phyloP scores from a whole-genome alignment of 2,329 filamentous ascomycete genomes.

The Xylariaceae sp. region DNA sequence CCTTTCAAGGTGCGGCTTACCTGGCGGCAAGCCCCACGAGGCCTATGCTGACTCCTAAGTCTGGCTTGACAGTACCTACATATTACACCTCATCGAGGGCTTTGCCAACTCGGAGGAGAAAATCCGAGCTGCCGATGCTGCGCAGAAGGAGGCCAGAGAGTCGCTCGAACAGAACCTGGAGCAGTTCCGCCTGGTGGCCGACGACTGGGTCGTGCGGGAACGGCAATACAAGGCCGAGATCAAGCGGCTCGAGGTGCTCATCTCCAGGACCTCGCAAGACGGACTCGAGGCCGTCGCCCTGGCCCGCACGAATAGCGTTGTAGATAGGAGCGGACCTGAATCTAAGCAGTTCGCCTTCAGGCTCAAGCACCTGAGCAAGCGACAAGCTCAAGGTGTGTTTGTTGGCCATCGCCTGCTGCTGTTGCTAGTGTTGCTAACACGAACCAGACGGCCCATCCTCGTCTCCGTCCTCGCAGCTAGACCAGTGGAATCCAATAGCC shows the following conservation, averaged over 20 bases:
- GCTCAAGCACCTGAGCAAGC: conserved; percentile 19
- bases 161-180: conserved; percentile 25
- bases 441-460: not conserved
- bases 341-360: conserved; percentile 24
- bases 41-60: too few relatives aligned
- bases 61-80: too few relatives aligned
- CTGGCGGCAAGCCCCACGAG: too few relatives aligned
- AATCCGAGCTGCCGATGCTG: conserved; percentile 18
- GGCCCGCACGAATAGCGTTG: conserved; percentile 33
- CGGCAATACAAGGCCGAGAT: conserved; percentile 31
- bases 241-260: conserved; percentile 29
- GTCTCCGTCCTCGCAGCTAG: too few relatives aligned
- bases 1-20: too few relatives aligned
- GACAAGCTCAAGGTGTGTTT: conserved; percentile 7
- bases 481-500: too few relatives aligned
- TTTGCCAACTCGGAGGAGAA: conserved; percentile 26
- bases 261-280: conserved; percentile 27
- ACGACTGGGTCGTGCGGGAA: conserved; percentile 33
- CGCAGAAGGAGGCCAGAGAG: conserved; percentile 21
- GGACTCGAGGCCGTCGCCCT: conserved; percentile 38
- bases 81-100: conserved; percentile 32
- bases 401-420: not conserved
- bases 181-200: conserved; percentile 28
- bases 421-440: not conserved
- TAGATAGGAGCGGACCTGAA: conserved; percentile 28